These are phyloP conservation scores for Ascochyta viciae-villosae DNA, from an alignment of 2,329 filamentous ascomycete species.

Conservation along the genomic window DNA sequence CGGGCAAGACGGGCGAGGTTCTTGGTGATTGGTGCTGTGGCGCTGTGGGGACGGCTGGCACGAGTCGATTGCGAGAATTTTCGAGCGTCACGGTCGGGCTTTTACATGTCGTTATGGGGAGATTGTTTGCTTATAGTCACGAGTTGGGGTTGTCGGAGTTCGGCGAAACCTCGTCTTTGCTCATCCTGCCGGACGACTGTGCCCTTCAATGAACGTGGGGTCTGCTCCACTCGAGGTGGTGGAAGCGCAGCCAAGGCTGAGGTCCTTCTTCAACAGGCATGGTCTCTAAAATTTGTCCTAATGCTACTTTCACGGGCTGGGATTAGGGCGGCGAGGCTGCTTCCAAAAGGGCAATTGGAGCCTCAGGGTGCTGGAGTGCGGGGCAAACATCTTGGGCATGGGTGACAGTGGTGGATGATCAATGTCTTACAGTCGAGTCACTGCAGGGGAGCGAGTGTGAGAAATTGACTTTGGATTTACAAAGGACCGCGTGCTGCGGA, in stretches of 20 bases:
- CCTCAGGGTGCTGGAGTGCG: slow-evolving; percentile 4
- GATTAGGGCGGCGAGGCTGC: slow-evolving; percentile 1
- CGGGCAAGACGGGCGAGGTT: slow-evolving; percentile 13
- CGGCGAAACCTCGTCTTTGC: slow-evolving; percentile 37
- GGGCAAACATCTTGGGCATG: not conserved
- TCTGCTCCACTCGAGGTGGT: slow-evolving; percentile 28
- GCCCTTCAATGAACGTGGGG: slow-evolving; percentile 26
- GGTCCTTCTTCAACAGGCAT: slow-evolving; percentile 43
- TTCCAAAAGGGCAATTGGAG: slow-evolving; percentile 5
- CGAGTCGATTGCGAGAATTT: slow-evolving; percentile 14
- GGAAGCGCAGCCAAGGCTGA: slow-evolving; percentile 30
- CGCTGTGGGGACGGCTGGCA: slow-evolving; percentile 15
- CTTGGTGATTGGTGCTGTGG: slow-evolving; percentile 16
- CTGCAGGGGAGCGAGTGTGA: slow-evolving; percentile 33
- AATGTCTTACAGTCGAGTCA: not conserved
- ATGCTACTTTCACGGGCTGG: slow-evolving; percentile 15
- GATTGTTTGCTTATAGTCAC: slow-evolving; percentile 27
- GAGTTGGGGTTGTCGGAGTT: slow-evolving; percentile 35
- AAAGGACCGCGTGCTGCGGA: slow-evolving; percentile 53
- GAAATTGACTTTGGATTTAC: slow-evolving; percentile 50
- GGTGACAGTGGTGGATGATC: too few relatives aligned
- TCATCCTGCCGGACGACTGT: slow-evolving; percentile 34
- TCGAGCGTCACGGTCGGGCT: slow-evolving; percentile 3
- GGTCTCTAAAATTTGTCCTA: slow-evolving; percentile 23
- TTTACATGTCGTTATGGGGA: not conserved